phyloP scores from a whole-genome alignment of 2,329 filamentous ascomycete species.

The Pseudopithomyces maydicus region DNA sequence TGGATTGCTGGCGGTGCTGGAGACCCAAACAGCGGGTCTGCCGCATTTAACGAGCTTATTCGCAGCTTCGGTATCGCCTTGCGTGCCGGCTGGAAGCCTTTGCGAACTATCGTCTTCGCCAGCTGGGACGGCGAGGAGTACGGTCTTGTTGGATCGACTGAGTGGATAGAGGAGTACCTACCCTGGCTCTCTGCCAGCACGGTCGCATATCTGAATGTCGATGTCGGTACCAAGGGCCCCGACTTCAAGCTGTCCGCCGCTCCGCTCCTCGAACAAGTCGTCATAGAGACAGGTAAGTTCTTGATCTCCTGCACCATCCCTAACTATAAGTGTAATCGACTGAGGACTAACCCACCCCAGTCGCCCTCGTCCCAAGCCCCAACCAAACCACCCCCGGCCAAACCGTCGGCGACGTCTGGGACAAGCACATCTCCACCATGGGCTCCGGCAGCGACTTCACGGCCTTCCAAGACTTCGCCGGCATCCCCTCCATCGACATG shows the following conservation, averaged over 20 bases:
- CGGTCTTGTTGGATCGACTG: constrained; percentile 81
- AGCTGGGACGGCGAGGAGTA: constrained; percentile 76
- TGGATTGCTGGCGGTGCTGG: constrained; percentile 86
- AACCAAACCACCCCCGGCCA: constrained; percentile 75
- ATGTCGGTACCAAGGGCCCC: constrained; percentile 71
- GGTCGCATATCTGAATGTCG: constrained; percentile 85
- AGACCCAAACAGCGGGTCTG: constrained; percentile 83
- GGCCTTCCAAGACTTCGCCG: constrained; percentile 59
- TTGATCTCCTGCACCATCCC: constrained; percentile 19
- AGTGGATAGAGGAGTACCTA: constrained; percentile 90
- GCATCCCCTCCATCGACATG: constrained; percentile 55
- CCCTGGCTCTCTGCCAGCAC: constrained; percentile 76
- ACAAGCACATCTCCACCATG: constrained; percentile 61
- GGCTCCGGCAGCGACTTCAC: constrained; percentile 59
- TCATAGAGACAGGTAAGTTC: constrained; percentile 64
- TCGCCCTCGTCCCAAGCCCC: constrained; percentile 50
- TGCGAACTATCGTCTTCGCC: constrained; percentile 89
- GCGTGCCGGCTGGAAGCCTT: constrained; percentile 77
- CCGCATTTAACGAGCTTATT: constrained; percentile 78
- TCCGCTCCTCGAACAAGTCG: constrained; percentile 74
- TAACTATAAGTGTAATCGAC: too few species aligned
- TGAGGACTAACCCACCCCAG: constrained; percentile 20
- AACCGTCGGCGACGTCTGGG: constrained; percentile 69
- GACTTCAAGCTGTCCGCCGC: constrained; percentile 70
- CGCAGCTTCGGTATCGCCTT: constrained; percentile 75